Percentiles rank a stretch among this genome's conserved stretches.
Evolutionary conservation across 108 stramenopile genomes (phyloP).

Genomic region (Schizochytrium sp.): DNA sequence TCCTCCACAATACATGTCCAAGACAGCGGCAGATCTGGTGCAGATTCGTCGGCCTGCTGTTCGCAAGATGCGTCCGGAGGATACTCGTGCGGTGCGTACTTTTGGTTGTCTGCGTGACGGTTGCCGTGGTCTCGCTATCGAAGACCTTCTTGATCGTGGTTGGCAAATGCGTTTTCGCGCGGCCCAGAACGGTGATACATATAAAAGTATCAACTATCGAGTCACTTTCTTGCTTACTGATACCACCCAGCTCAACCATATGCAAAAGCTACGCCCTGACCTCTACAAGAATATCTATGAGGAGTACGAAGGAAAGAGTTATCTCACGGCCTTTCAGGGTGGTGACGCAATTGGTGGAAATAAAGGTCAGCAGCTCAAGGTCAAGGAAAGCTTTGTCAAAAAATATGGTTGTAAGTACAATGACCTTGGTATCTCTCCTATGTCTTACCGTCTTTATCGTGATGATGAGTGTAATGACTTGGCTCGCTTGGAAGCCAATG

Average conservation of each 20-base stretch:
- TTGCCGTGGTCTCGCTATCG: conserved; percentile 59
- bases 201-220: conserved; percentile 58
- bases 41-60: conserved; percentile 54
- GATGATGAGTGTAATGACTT: conserved; percentile 49
- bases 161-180: conserved; percentile 60
- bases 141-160: conserved; percentile 47
- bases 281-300: conserved; percentile 55
- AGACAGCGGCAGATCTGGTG: conserved; percentile 29
- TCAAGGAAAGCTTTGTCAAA: conserved; percentile 44
- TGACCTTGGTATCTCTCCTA: conserved; percentile 58
- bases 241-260: conserved; percentile 54
- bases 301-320: conserved; percentile 52
- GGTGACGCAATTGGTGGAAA: conserved; percentile 59
- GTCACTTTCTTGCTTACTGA: conserved; percentile 36
- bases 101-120: conserved; percentile 59
- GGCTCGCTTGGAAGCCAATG: conserved; percentile 9
- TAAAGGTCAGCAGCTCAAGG: conserved; percentile 61
- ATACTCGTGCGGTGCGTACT: conserved; percentile 52
- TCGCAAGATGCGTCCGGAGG: conserved; percentile 58
- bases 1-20: conserved; percentile 51
- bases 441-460: conserved; percentile 58
- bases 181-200: conserved; percentile 51
- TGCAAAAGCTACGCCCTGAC: conserved; percentile 58
- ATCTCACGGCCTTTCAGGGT: conserved; percentile 50
- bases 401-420: conserved; percentile 59